These are phyloP conservation scores for Nyssa sinensis DNA, from an alignment of 148 eudicot genomes.

Conservation along the genomic window DNA sequence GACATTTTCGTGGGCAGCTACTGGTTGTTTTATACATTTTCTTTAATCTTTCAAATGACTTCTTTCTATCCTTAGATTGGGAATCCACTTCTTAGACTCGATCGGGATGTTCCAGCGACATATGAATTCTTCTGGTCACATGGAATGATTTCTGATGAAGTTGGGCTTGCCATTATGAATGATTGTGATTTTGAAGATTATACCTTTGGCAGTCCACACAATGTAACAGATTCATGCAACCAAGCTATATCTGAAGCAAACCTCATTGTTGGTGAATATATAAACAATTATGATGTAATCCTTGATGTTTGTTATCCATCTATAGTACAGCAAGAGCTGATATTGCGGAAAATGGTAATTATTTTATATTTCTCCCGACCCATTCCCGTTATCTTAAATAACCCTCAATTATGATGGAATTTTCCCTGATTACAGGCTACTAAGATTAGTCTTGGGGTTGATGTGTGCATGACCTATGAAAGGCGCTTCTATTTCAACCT, in stretches of 20 bases:
- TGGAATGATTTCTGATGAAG: slow-evolving; percentile 95
- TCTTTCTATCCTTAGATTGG: slow-evolving; percentile 62
- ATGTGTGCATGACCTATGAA: slow-evolving; percentile 85
- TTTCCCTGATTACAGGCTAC: slow-evolving; percentile 68
- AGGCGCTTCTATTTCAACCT: slow-evolving; percentile 83
- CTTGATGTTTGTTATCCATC: slow-evolving; percentile 95
- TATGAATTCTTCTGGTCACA: slow-evolving; percentile 95
- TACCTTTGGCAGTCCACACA: slow-evolving; percentile 66
- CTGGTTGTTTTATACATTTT: background rate
- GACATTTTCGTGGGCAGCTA: background rate
- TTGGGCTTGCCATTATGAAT: slow-evolving; percentile 75
- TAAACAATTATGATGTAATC: slow-evolving; percentile 77
- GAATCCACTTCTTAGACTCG: slow-evolving; percentile 88
- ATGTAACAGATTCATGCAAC: slow-evolving; percentile 59
- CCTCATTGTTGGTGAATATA: slow-evolving; percentile 62
- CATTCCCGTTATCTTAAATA: background rate
- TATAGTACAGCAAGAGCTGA: slow-evolving; percentile 79
- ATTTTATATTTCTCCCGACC: background rate
- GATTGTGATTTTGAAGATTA: slow-evolving; percentile 85
- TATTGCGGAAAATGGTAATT: slow-evolving; percentile 63
- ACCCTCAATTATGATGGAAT: background rate
- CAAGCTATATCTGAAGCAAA: slow-evolving; percentile 61
- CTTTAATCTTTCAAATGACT: background rate
- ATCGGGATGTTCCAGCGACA: slow-evolving; percentile 76
- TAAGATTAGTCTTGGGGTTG: slow-evolving; percentile 87